Evolutionary conservation across 2,329 filamentous ascomycete genomes (phyloP).

Genomic region (Colletotrichum simmondsii): DNA sequence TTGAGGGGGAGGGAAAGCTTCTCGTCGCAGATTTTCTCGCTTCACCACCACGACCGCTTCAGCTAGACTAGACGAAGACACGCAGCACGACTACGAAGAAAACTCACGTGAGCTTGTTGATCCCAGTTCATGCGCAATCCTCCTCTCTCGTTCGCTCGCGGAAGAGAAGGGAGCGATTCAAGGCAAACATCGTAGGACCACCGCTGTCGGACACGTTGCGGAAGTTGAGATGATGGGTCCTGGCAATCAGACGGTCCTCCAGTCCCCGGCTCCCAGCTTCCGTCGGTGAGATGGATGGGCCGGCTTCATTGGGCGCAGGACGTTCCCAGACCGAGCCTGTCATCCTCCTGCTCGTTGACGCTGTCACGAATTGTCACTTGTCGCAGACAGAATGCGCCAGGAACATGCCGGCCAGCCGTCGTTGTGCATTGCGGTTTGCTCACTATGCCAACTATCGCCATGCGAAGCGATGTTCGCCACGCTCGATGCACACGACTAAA

Average conservation of each 20-base stretch:
- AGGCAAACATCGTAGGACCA: neutral
- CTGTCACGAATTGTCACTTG: slow-evolving; percentile 11
- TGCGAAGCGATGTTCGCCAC: slow-evolving; percentile 1
- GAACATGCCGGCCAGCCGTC: neutral
- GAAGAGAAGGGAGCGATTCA: neutral
- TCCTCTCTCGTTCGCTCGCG: neutral
- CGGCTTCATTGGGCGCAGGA: neutral
- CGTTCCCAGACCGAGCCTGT: neutral
- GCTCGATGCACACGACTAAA: neutral
- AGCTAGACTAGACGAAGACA: neutral
- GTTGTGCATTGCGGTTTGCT: neutral
- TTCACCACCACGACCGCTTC: slow-evolving; percentile 9
- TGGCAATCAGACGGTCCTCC: slow-evolving; percentile 14
- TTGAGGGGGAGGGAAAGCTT: neutral
- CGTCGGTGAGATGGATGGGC: slow-evolving; percentile 12
- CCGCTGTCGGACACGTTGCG: slow-evolving; percentile 2
- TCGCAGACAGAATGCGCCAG: neutral
- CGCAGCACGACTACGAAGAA: neutral
- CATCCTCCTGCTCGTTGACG: neutral
- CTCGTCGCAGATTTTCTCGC: slow-evolving; percentile 29
- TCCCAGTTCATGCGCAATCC: slow-evolving; percentile 15
- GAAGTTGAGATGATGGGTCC: slow-evolving; percentile 27
- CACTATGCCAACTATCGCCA: neutral
- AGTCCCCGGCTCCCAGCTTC: slow-evolving; percentile 9
- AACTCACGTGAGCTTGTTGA: neutral